phyloP scores from a whole-genome alignment of 1,139 yeast species.

The Saccharomycopsis hybrid region DNA sequence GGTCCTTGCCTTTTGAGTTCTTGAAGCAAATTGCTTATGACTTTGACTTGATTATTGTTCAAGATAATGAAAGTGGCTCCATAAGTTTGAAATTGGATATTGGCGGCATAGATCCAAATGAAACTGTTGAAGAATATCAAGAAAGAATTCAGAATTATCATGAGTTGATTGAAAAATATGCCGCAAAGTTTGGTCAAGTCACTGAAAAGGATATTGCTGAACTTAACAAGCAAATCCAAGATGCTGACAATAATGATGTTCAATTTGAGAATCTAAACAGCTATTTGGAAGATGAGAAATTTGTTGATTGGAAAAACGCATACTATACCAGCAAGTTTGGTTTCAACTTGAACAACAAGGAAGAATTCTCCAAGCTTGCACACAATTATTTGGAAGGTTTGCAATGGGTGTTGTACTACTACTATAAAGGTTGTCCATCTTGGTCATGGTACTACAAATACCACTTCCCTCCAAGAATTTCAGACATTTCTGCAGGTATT shows the following conservation, averaged over 20 bases:
- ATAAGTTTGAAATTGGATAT: constrained; percentile 53
- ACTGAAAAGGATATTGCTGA: constrained; percentile 13
- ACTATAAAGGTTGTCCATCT: constrained; percentile 83
- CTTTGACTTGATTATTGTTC: constrained; percentile 58
- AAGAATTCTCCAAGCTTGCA: constrained; percentile 54
- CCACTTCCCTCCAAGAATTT: constrained; percentile 90
- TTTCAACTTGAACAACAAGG: constrained; percentile 53
- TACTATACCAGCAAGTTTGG: constrained; percentile 77
- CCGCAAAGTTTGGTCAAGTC: constrained; percentile 17
- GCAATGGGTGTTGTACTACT: constrained; percentile 92
- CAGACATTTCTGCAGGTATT: constrained; percentile 72
- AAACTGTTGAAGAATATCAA: constrained; percentile 54
- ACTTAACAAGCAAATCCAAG: constrained; percentile 24
- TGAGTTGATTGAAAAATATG: constrained; percentile 15
- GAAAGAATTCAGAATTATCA: constrained; percentile 34
- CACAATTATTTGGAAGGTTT: constrained; percentile 86
- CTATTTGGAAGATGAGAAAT: constrained; percentile 63
- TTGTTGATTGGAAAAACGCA: constrained; percentile 71
- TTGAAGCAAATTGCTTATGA: constrained; percentile 58
- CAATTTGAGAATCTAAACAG: constrained; percentile 48
- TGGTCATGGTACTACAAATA: constrained; percentile 93
- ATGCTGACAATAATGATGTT: constrained; percentile 54
- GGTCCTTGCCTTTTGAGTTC: constrained; percentile 40
- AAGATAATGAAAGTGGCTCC: constrained; percentile 45
- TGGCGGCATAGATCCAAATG: constrained; percentile 65